These are phyloP conservation scores for Nicotiana attenuata DNA, from an alignment of 257 asterid species.

Conservation along the genomic window DNA sequence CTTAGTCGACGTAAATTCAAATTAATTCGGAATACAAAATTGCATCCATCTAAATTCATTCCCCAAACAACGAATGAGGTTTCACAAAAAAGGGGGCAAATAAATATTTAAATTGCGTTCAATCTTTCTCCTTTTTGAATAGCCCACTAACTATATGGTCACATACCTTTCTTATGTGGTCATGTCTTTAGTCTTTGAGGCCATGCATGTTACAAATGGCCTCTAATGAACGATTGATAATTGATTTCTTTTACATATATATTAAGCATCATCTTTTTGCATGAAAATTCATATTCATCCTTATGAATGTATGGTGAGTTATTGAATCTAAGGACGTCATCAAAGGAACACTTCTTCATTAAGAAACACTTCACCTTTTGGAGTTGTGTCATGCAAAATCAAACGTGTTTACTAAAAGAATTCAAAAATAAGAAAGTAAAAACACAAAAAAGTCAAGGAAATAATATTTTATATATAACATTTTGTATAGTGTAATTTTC, in stretches of 20 bases:
- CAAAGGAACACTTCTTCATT: conserved; percentile 11
- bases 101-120: neutral
- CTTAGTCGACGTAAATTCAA: neutral
- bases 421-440: too few relatives aligned
- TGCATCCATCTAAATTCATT: neutral
- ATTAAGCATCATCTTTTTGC: neutral
- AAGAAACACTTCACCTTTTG: neutral
- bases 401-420: neutral
- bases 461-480: too few relatives aligned
- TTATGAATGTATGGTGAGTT: neutral
- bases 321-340: neutral
- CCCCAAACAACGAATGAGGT: neutral
- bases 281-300: neutral
- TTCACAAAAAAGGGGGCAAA: neutral
- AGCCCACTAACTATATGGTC: neutral
- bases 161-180: neutral
- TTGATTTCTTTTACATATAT: neutral
- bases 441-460: too few relatives aligned
- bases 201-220: neutral
- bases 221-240: neutral
- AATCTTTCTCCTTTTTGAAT: neutral
- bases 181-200: neutral
- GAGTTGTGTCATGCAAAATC: neutral
- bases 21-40: neutral
- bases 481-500: too few relatives aligned